A percentile compares a stretch with the other conserved stretches of the same genome.
These are phyloP conservation scores for Acacia concinna DNA, from an alignment of 331 rosid species.

Conservation along the genomic window DNA sequence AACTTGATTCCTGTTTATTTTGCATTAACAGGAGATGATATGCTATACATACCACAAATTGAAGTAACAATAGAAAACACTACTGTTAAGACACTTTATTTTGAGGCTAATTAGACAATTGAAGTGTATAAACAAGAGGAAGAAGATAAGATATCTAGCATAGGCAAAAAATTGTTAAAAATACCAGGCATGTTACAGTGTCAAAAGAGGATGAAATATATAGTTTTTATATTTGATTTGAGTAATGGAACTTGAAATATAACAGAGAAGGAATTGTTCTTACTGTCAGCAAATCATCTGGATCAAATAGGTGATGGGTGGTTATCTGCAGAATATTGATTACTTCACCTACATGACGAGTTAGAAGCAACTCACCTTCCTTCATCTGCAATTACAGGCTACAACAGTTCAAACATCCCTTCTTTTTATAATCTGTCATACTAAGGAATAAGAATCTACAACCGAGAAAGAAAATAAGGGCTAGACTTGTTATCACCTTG, in stretches of 20 bases:
- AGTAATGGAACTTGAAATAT: background rate
- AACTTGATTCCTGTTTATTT: background rate
- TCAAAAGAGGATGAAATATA: background rate
- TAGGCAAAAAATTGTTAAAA: background rate
- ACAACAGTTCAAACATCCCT: constrained; percentile 34
- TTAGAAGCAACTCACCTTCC: constrained; percentile 72
- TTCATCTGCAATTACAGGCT: constrained; percentile 75
- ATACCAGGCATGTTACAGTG: background rate
- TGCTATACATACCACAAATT: background rate
- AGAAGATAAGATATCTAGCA: background rate
- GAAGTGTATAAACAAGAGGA: background rate
- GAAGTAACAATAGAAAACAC: background rate
- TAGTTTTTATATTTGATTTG: background rate
- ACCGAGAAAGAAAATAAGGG: constrained; percentile 14
- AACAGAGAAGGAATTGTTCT: background rate
- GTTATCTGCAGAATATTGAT: constrained; percentile 80
- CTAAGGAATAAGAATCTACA: background rate
- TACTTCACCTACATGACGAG: constrained; percentile 97
- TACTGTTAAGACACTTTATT: background rate
- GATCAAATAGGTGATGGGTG: constrained; percentile 93
- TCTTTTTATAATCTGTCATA: constrained; percentile 4
- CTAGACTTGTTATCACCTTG: constrained; percentile 55
- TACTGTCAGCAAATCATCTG: constrained; percentile 90
- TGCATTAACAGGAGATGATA: background rate
- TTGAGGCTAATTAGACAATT: background rate